phyloP scores from a whole-genome alignment of 2,329 filamentous ascomycete species.

The Claviceps citrina region DNA sequence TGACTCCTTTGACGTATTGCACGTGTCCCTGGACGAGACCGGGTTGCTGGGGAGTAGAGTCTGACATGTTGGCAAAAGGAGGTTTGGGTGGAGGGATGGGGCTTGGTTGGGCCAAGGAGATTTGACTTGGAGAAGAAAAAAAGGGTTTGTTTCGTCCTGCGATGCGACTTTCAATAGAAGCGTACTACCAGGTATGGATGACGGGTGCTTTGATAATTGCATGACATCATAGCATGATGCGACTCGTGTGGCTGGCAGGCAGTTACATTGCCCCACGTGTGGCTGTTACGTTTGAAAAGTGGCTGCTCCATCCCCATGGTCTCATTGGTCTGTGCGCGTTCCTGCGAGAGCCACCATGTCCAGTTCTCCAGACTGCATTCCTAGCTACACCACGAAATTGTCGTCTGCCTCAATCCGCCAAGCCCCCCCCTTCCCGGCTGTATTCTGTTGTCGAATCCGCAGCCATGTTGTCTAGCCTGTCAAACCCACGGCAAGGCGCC shows the following conservation, averaged over 20 bases:
- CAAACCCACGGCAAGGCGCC: conserved; percentile 66
- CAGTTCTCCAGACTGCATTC: conserved; percentile 8
- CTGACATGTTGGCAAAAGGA: conserved; percentile 5
- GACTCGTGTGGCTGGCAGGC: background rate
- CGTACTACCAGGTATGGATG: too few relatives aligned
- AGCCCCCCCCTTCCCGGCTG: background rate
- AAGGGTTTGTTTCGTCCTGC: too few relatives aligned
- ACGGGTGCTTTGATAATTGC: conserved; percentile 9
- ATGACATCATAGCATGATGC: conserved; percentile 3
- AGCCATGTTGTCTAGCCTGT: conserved; percentile 51
- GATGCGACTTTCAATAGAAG: too few relatives aligned
- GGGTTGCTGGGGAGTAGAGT: conserved; percentile 24
- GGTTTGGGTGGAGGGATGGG: too few relatives aligned
- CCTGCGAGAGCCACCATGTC: conserved; percentile 15
- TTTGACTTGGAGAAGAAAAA: too few relatives aligned
- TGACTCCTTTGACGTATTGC: conserved; percentile 53
- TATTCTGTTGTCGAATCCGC: background rate
- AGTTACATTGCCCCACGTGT: background rate
- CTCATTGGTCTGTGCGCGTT: background rate
- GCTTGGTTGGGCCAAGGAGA: too few relatives aligned
- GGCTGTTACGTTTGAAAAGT: too few relatives aligned
- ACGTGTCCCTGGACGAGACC: conserved; percentile 48
- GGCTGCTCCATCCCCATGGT: background rate
- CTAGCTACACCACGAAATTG: background rate
- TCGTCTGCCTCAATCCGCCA: background rate